Base-by-base conservation (phyloP, 2,329 filamentous ascomycete species). In the Colletotrichum nymphaeae region DNA sequence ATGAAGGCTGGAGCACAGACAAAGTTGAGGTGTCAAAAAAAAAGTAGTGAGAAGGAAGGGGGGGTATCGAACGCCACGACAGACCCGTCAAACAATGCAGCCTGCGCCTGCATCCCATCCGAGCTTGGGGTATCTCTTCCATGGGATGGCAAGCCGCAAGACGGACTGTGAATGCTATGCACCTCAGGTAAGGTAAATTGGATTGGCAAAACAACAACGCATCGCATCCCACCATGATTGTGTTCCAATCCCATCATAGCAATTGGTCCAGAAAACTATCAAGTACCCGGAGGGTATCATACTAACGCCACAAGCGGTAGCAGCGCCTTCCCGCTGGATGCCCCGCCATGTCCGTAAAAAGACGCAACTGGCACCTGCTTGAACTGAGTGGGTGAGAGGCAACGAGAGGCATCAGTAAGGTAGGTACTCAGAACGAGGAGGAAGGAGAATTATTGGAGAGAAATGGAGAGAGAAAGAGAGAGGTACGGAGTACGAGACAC, bases 361-460 rank as follows among this genome's bases (percentile, higher is more conserved):
- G 70, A 73, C 70, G 66, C 70, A 73, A 66, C 66, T 73, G 70
- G 66, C 70, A 73, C 70, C 66, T 73, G 70, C 70, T 69, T 60
- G 42, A 58, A 69, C 19, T 26, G 70, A 60, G 65, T 73, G 70
- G 70, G 69, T 69, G 70, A 64, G 70, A 73, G 37, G 53, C 30
- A 65, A 65, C 49, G 57, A 57, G 49, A 30, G 1, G 24, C 24
- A 24, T 24, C 24, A 24, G 24, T 24, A 24, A 24, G 24, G 24
- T 24, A 24, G 24, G 24, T 24, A 42, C 37, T 42, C 16, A 42
- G 37, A 42, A 42, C 1, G 37, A 42, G 14, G 37, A 19, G 37
- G 14, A 42, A 42, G 26, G 26, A 28, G 26, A 26, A 26, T 26
- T 6, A 42, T 42, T 42, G 37, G 37, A 42, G 37, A 42, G 37